Evolutionary conservation across 148 eudicot genomes (phyloP), one percentile per base, ranked within the genome.

Genomic region (Chenopodium berlandieri): DNA sequence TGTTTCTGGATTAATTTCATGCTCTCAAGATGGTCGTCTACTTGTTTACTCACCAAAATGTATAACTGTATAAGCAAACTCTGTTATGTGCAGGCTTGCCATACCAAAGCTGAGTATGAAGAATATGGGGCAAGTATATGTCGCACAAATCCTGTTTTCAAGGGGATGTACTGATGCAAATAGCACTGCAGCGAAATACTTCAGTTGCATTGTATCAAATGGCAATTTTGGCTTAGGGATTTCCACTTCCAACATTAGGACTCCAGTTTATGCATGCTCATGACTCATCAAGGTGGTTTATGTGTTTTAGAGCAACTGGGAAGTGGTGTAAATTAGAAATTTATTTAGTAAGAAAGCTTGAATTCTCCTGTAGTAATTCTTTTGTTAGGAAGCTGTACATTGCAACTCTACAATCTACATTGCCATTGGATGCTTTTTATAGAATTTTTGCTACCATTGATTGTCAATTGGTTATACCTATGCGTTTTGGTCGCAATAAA

Each of bases 101-200:
- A 91, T 84, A 96, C 99, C 76, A 96, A 96, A 87, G 98, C 91
- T 44, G 99, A 96, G 79, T 96, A 96, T 70, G 99, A 94, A 84
- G 99, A 96, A 86, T 88, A 86, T 62, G 99, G 99, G 47, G 99
- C 99, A 58, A 92, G 98, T 86, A 94, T 96, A 87, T 96, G 99
- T 82, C 98, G 99, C 4, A 91, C 97, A 31, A 96, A 96, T 85
- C 98, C 97, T 17, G 97, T 96, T 79, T 96, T 96, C 89, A 96
- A 96, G 86, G 99, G 99, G 71, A 96, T 96, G 99, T 96, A 92
- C 84, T 94, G 88, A 92, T 74, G 37, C 19, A 66, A 75, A 80
- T 40, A 23, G 20, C 22, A 11, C n/a, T 12, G 7, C 3, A 13
- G 27, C 22, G 62, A 70, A 62, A 37, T 50, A 34, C 67, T 78